Evolutionary conservation across 2,329 filamentous ascomycete genomes (phyloP).

Genomic region (Camptophora hylomeconis): DNA sequence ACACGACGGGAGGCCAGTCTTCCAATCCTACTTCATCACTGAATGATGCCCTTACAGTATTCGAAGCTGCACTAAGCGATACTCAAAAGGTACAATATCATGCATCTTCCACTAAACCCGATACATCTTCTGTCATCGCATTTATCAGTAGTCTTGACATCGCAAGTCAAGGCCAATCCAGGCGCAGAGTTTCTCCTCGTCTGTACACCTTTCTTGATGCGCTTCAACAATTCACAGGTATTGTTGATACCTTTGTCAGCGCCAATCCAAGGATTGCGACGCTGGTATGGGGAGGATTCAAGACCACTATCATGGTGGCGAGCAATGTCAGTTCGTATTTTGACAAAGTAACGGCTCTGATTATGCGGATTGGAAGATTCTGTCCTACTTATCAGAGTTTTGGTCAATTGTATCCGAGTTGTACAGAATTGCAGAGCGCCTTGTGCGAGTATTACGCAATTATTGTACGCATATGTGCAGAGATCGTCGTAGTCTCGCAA

Average conservation of each 20-base stretch:
- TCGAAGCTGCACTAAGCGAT: constrained; percentile 4
- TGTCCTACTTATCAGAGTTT: constrained; percentile 13
- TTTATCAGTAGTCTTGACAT: constrained; percentile 14
- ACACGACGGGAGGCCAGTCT: no score
- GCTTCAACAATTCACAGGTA: constrained; percentile 14
- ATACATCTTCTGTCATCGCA: constrained; percentile 7
- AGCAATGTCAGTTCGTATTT: constrained; percentile 15
- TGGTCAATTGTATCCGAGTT: constrained; percentile 11
- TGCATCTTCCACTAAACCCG: constrained; percentile 3
- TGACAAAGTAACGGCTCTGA: constrained; percentile 13
- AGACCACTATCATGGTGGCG: constrained; percentile 10
- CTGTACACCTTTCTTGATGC: constrained; percentile 14
- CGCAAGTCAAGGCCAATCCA: constrained; percentile 6
- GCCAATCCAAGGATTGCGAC: constrained; percentile 9
- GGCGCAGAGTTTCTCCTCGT: constrained; percentile 13
- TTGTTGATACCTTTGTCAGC: constrained; percentile 16
- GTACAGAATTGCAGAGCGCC: constrained; percentile 9
- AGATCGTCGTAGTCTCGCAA: constrained; percentile 11
- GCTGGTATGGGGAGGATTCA: constrained; percentile 16
- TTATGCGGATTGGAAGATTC: constrained; percentile 14
- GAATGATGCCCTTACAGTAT: constrained; percentile 3
- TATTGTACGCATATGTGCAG: constrained; percentile 11
- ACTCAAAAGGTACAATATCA: constrained; percentile 5
- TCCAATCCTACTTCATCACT: constrained; percentile 6
- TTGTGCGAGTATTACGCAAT: constrained; percentile 14